Base-by-base conservation (phyloP, 805 yeast genomes). In the Myxozyma udenii region DNA sequence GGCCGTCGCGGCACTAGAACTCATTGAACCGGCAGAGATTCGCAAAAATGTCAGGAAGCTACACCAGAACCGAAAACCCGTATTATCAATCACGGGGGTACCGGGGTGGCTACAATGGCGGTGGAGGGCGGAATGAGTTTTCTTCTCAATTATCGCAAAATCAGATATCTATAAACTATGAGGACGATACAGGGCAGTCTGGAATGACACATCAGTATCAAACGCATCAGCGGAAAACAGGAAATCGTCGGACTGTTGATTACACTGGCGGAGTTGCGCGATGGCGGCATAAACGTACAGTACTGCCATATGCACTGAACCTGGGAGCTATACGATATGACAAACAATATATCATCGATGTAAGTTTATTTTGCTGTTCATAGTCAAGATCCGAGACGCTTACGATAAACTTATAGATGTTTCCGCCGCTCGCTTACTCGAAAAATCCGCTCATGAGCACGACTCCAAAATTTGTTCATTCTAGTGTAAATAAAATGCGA, bases 401-500 rank as follows among this genome's bases (percentile, higher is more conserved):
- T 2, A 21, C 12, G 4, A 38, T 6, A 5, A 22, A 38, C 19
- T 7, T 24, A 7, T 23, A 57, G 58, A 24, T 85, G 40, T 71
- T 84, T 42, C 89, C 95, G 9, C 81, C 93, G 1, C 66, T 72
- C 33, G 83, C 87, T 12, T 80, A 83, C 62, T 66, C 70, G 37
- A 63, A 67, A 9, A 71, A 73, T 30, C 79, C 83, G 0, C 70
- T 80, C 1, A 71, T 84, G 53, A 89, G 89, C 64, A 66, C 83
- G 7, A 81, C 83, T 44, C 78, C 87, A 24, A 89, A 89, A 63
- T 89, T 91, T 67, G 93, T 88, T 3, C 98, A 91, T 71, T 77
- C 90, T 44, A 83, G 95, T 52, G 83, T 93, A 18, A 93, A 91
- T 71, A 93, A 93, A 69, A 87, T 89, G 9, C 84, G 85, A 64